Evolutionary conservation across 2,329 filamentous ascomycete genomes (phyloP).

Genomic region (Alternaria ethzedia): DNA sequence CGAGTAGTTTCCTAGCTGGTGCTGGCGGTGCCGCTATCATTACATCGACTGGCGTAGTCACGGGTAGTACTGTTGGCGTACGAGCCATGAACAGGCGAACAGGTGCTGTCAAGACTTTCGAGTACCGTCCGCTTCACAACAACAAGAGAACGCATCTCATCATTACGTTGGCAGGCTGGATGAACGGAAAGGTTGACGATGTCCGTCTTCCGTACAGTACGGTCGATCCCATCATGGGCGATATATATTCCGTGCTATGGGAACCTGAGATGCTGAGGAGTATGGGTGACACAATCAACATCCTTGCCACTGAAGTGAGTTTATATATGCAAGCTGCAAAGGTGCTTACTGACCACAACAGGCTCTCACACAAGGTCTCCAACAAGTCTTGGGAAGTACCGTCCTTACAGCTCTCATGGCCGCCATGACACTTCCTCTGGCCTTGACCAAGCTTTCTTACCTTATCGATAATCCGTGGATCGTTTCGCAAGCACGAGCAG

Average conservation of each 20-base stretch:
- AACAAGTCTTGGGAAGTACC: slow-evolving; percentile 91
- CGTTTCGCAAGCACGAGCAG: slow-evolving; percentile 91
- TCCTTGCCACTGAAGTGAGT: slow-evolving; percentile 90
- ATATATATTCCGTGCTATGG: slow-evolving; percentile 96
- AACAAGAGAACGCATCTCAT: slow-evolving; percentile 97
- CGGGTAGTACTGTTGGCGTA: slow-evolving; percentile 84
- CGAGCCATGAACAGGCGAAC: slow-evolving; percentile 86
- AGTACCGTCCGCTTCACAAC: slow-evolving; percentile 95
- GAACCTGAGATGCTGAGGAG: slow-evolving; percentile 97
- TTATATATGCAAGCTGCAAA: slow-evolving; percentile 26
- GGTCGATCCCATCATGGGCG: slow-evolving; percentile 96
- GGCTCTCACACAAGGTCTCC: slow-evolving; percentile 93
- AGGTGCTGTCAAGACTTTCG: slow-evolving; percentile 92
- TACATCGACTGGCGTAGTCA: slow-evolving; percentile 84
- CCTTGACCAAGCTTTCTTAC: slow-evolving; percentile 92
- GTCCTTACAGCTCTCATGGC: slow-evolving; percentile 90
- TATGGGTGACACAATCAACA: slow-evolving; percentile 99
- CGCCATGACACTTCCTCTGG: slow-evolving; percentile 87
- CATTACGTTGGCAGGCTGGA: slow-evolving; percentile 94
- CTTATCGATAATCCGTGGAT: slow-evolving; percentile 98
- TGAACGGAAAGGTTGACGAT: slow-evolving; percentile 97
- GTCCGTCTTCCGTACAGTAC: slow-evolving; percentile 95
- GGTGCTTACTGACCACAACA: slow-evolving; percentile 47
- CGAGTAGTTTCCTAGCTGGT: slow-evolving; percentile 85
- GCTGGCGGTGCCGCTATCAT: slow-evolving; percentile 93